These are phyloP conservation scores for Monosporozyma unispora DNA, from an alignment of 805 yeast species.

Conservation along the genomic window DNA sequence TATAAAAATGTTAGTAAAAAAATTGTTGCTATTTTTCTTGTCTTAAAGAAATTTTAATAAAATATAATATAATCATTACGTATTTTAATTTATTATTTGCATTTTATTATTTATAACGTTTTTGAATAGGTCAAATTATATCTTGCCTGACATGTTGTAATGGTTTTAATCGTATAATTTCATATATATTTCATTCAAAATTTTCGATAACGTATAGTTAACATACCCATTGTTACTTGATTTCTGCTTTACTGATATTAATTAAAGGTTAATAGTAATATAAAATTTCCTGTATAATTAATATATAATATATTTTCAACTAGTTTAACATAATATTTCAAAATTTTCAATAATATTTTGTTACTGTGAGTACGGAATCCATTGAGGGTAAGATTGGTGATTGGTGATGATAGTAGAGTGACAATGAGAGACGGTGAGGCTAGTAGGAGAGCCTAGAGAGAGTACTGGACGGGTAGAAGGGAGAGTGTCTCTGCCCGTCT, in stretches of 20 bases:
- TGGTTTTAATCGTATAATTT: background rate
- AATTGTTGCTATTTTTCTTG: background rate
- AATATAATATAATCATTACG: background rate
- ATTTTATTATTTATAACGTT: too few relatives aligned
- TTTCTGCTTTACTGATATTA: conserved; percentile 9
- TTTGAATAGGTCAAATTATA: too few relatives aligned
- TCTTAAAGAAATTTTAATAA: too few relatives aligned
- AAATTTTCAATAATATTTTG: background rate
- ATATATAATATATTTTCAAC: background rate
- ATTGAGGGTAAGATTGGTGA: background rate
- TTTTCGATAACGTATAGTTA: background rate
- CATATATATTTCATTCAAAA: background rate
- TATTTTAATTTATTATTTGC: too few relatives aligned
- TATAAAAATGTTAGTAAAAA: conserved; percentile 2
- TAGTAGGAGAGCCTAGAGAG: too few relatives aligned
- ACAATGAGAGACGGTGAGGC: too few relatives aligned
- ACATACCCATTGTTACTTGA: conserved; percentile 39
- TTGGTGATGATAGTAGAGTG: background rate
- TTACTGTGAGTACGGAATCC: background rate
- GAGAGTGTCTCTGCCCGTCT: too few relatives aligned
- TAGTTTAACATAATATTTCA: background rate
- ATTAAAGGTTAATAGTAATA: background rate
- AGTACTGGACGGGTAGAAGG: too few relatives aligned
- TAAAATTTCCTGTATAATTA: background rate
- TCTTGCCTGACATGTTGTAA: too few relatives aligned